Base-by-base conservation (phyloP, 257 asterid genomes). In the Paraleonurus japonicus region DNA sequence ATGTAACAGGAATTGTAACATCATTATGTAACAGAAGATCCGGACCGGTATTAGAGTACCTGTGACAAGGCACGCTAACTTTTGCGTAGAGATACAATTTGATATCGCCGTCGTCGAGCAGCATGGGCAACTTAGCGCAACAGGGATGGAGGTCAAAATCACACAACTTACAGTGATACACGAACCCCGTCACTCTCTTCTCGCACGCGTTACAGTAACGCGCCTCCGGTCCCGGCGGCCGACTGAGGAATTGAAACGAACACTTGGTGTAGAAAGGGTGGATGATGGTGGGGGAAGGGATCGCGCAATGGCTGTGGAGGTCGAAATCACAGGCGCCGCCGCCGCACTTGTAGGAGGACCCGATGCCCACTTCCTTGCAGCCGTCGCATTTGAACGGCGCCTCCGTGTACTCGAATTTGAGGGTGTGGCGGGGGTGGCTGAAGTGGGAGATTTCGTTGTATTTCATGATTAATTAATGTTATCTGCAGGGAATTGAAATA, bases 161-260 rank as follows among this genome's bases (percentile, higher is more conserved):
- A 27, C 99, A 95, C 2, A 58, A 48, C 12, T 30, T 67, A 82
- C 99, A 95, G 74, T 95, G 98, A 82, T 92, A 95, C 1, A 92
- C 50, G 80, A 95, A 95, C 0, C 99, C 99, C 3, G 83, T 74
- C 20, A 92, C 85, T 28, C 79, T 77, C 83, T 81, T 92, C 88
- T 92, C 81, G 72, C 99, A 95, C 5, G 98, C 99, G 79, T 95
- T 95, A 80, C 99, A 95, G 75, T 87, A 89, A 12, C 99, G 95
- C 7, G 89, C 89, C 63, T 74, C 76, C 55, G 35, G 2, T 0
- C 99, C 98, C 0, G 99, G 97, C 15, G 98, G 92, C 26, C 84
- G 88, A 35, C 80, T 64, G 22, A 92, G 84, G 81, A 95, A 89
- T 45, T 89, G 88, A 76, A 92, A 95, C 1, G 90, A 67, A 76